Conservation (phyloP, 441 rosid genomes). For the Arabidopsis lyrata region DNA sequence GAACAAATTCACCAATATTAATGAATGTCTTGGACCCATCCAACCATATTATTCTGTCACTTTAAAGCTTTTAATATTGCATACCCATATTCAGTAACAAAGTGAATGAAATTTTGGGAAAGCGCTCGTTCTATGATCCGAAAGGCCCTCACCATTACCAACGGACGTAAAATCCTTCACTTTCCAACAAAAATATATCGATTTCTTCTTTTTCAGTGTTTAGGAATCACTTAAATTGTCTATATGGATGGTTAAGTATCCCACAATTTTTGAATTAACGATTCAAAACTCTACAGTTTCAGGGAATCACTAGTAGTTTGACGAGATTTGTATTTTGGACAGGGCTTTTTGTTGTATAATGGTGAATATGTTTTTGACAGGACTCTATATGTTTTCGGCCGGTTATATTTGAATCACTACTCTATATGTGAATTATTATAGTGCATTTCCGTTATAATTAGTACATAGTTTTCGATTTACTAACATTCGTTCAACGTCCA, state of each 20-base stretch:
- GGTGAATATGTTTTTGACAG: too few species aligned
- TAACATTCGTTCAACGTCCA: constrained; percentile 11
- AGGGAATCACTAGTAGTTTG: not conserved
- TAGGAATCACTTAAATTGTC: not conserved
- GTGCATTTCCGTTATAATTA: not conserved
- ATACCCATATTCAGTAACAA: not conserved
- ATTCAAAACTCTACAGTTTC: not conserved
- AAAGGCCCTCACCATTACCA: not conserved
- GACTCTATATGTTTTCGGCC: too few species aligned
- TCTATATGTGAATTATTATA: not conserved
- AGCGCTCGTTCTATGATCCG: not conserved
- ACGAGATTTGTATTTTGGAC: not conserved
- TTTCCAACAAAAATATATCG: not conserved
- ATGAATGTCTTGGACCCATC: constrained; percentile 37
- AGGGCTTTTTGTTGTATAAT: not conserved
- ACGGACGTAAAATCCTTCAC: not conserved
- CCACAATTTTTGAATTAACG: not conserved
- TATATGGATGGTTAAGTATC: not conserved
- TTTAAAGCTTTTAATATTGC: constrained; percentile 4
- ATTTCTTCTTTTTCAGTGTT: not conserved
- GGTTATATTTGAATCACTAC: too few species aligned
- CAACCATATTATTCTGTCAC: constrained; percentile 14
- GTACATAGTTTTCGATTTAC: not conserved
- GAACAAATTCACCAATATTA: constrained; percentile 33
- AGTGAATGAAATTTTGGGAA: not conserved